phyloP scores from a whole-genome alignment of 768 basidiomycete genomes.

The Rickenella mellea region DNA sequence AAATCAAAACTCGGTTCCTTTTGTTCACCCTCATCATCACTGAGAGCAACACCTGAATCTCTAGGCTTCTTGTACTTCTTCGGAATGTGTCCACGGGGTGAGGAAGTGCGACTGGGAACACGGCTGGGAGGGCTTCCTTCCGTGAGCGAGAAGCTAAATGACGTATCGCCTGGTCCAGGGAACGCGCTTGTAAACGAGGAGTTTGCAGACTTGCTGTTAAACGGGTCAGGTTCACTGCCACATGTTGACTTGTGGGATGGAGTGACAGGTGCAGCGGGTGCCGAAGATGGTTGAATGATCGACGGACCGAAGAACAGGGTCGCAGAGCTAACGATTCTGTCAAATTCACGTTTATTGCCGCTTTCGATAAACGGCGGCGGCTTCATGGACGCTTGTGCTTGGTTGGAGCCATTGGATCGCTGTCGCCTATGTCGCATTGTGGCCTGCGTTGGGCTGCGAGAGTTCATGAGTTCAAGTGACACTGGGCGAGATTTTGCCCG shows the following conservation, averaged over 20 bases:
- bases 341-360: not conserved
- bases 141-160: slow-evolving; percentile 49
- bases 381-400: slow-evolving; percentile 4
- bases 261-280: slow-evolving; percentile 1
- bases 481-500: slow-evolving; percentile 66
- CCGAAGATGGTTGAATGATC: slow-evolving; percentile 4
- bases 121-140: slow-evolving; percentile 23
- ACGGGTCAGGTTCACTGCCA: slow-evolving; percentile 26
- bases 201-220: slow-evolving; percentile 34
- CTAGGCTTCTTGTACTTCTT: slow-evolving; percentile 59
- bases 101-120: slow-evolving; percentile 29
- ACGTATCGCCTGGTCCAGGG: slow-evolving; percentile 32
- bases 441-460: slow-evolving; percentile 7
- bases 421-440: slow-evolving; percentile 9
- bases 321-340: slow-evolving; percentile 3
- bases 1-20: slow-evolving; percentile 7
- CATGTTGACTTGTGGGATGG: slow-evolving; percentile 9
- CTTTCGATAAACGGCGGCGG: slow-evolving; percentile 9
- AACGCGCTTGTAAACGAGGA: slow-evolving; percentile 34
- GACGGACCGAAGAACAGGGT: slow-evolving; percentile 12
- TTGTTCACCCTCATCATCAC: slow-evolving; percentile 45
- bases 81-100: slow-evolving; percentile 16
- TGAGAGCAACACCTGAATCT: slow-evolving; percentile 55
- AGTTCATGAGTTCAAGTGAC: slow-evolving; percentile 52
- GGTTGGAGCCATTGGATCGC: slow-evolving; percentile 8